Conservation (phyloP, 1,139 yeast species). For the Scheffersomyces insectosa region DNA sequence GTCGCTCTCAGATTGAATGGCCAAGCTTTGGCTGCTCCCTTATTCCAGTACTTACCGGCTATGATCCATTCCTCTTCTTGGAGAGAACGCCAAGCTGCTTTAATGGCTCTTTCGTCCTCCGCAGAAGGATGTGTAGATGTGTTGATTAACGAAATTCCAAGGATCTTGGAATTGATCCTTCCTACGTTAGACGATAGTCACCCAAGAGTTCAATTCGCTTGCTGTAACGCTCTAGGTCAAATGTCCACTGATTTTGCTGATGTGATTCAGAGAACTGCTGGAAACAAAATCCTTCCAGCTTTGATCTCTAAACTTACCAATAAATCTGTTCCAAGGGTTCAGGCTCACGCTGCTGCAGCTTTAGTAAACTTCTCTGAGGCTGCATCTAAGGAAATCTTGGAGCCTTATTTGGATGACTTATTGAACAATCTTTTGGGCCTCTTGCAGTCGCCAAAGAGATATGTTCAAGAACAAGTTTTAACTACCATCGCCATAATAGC, state of each 20-base stretch:
- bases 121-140: conserved; percentile 97
- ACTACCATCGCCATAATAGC: conserved; percentile 97
- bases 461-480: conserved; percentile 95
- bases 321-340: conserved; percentile 83
- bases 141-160: conserved; percentile 77
- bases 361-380: conserved; percentile 92
- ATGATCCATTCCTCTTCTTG: conserved; percentile 77
- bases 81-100: conserved; percentile 96
- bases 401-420: conserved; percentile 84
- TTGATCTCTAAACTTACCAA: conserved; percentile 76
- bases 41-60: conserved; percentile 82
- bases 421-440: conserved; percentile 72
- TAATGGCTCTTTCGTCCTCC: conserved; percentile 94
- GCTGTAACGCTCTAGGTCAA: conserved; percentile 96
- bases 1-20: conserved; percentile 84
- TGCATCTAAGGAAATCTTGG: conserved; percentile 82
- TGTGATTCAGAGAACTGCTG: conserved; percentile 77
- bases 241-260: conserved; percentile 98
- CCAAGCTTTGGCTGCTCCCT: conserved; percentile 76
- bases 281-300: conserved; percentile 80
- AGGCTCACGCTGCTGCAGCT: conserved; percentile 98
- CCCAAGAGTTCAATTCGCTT: conserved; percentile 94
- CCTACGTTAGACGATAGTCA: conserved; percentile 83
- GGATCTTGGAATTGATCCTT: conserved; percentile 76
- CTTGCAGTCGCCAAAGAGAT: conserved; percentile 75